Base-by-base conservation (phyloP, 495 filamentous ascomycete genomes). In the Neurospora pannonica region DNA sequence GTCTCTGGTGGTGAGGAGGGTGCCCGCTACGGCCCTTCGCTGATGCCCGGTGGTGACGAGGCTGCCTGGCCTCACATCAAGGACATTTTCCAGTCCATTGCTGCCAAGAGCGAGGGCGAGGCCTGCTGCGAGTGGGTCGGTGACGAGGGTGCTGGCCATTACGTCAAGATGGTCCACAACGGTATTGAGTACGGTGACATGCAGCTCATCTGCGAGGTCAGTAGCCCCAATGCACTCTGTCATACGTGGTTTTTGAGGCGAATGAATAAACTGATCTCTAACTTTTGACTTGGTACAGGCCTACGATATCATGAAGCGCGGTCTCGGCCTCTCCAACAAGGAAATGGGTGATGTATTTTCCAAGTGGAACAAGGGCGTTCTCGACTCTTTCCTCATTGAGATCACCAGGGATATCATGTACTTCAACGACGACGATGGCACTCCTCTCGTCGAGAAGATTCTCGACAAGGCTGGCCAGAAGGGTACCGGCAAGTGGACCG, bases 91-190 rank as follows among this genome's bases (percentile, higher is more conserved):
- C 96, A 99, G 88, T 92, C 89, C 88, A 97, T 99, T 80, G 87
- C 96, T 76, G 97, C 96, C 83, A 98, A 98, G 90, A 94, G 92
- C 82, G 95, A 97, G 78, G 91, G 90, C 76, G 97, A 99, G 88
- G 84, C 96, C 60, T 99, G 96, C 90, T 99, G 96, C 83, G 95
- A 99, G 85, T 99, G 96, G 96, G 96, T 98, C 77, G 96, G 96
- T 88, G 96, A 99, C 87, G 94, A 97, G 83, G 96, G 96, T 88
- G 91, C 96, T 82, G 96, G 96, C 75, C 96, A 99, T 90, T 99
- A 97, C 88, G 95, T 99, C 87, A 99, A 99, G 92, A 99, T 99
- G 97, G 96, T 99, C 74, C 96, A 99, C 91, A 99, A 99, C 84
- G 96, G 96, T 89, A 99, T 99, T 81, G 96, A 99, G 87, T 99